Conservation (phyloP, 495 filamentous ascomycete genomes). For the Penicillium angulare region DNA sequence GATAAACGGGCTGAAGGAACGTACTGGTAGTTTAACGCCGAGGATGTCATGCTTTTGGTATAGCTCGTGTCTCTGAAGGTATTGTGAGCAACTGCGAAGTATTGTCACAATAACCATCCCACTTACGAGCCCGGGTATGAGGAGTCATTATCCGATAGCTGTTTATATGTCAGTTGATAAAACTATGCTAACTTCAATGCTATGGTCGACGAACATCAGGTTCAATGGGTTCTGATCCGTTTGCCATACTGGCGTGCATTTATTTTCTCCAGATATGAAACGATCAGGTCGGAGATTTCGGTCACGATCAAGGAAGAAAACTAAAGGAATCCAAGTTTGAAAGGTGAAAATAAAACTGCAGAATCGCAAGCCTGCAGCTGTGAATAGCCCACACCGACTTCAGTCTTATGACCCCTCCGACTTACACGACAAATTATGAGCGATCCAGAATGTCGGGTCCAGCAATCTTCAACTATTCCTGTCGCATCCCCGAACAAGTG, state of each 20-base stretch:
- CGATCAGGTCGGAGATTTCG: no score
- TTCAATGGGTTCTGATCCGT: conserved; percentile 23
- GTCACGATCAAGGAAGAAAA: no score
- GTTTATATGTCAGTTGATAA: background rate
- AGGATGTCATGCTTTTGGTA: conserved; percentile 39
- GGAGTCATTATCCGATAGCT: conserved; percentile 32
- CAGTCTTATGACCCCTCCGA: conserved; percentile 25
- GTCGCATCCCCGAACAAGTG: background rate
- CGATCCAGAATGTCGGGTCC: conserved; percentile 1
- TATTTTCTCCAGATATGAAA: background rate
- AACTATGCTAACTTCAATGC: background rate
- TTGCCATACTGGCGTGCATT: conserved; percentile 10
- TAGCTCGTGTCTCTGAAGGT: conserved; percentile 31
- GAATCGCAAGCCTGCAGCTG: background rate
- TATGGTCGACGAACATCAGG: conserved; percentile 28
- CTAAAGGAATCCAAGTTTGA: background rate
- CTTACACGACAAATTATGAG: conserved; percentile 3
- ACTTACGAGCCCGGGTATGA: conserved; percentile 34
- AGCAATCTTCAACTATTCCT: background rate
- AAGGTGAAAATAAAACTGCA: conserved; percentile 9
- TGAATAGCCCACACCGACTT: conserved; percentile 20
- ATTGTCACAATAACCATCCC: background rate
- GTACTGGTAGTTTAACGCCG: conserved; percentile 44
- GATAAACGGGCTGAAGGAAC: conserved; percentile 10
- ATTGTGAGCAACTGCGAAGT: conserved; percentile 7